phyloP scores from a whole-genome alignment of 2,329 filamentous ascomycete genomes.

The Penicillium sp. region DNA sequence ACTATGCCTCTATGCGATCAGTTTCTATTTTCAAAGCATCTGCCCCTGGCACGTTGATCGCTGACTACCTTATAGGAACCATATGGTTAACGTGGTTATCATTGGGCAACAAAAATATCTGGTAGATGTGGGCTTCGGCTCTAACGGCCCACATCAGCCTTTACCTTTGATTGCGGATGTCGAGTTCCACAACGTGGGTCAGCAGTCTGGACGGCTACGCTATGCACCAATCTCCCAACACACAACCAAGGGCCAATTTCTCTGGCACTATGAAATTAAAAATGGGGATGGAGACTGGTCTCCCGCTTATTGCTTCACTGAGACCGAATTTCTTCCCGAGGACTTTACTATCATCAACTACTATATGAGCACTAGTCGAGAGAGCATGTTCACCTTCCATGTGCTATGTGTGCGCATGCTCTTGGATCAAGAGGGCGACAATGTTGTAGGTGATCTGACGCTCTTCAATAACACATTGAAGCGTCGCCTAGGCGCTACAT shows the following conservation, averaged over 20 bases:
- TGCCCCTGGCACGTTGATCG: not conserved
- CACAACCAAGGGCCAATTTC: not conserved
- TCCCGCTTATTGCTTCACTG: constrained; percentile 62
- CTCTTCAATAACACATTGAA: constrained; percentile 11
- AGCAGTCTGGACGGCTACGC: not conserved
- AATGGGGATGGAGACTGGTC: constrained; percentile 46
- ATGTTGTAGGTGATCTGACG: constrained; percentile 17
- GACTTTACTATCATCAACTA: constrained; percentile 57
- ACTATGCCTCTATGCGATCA: too few relatives aligned
- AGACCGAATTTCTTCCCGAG: constrained; percentile 58
- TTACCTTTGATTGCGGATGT: constrained; percentile 21
- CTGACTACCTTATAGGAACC: constrained; percentile 33
- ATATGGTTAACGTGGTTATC: constrained; percentile 60
- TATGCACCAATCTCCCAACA: not conserved
- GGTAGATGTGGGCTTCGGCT: constrained; percentile 31
- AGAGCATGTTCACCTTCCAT: constrained; percentile 14
- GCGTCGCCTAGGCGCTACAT: not conserved
- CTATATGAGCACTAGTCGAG: constrained; percentile 17
- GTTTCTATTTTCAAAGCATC: too few relatives aligned
- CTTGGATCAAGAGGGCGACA: constrained; percentile 12
- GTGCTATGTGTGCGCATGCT: constrained; percentile 17
- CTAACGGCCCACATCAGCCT: constrained; percentile 25
- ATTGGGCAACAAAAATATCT: constrained; percentile 45
- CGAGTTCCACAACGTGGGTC: constrained; percentile 28
- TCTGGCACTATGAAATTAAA: constrained; percentile 1